Base-by-base conservation (phyloP, 1,139 yeast species). In the Saccharomycopsis hybrid region DNA sequence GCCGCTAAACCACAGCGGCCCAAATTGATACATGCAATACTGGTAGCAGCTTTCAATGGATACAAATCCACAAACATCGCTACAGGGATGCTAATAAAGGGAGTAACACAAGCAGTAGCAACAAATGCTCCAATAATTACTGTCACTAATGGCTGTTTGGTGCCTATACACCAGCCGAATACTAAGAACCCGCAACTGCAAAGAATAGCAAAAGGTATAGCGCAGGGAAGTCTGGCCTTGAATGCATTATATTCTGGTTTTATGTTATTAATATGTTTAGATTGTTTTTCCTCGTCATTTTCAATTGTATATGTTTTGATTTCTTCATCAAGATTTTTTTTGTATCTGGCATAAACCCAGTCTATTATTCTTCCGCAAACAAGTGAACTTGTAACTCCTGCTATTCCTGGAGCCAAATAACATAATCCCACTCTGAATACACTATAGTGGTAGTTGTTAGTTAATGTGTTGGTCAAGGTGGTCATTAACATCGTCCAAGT, bases 401-500 rank as follows among this genome's bases (percentile, higher is more conserved):
- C 82, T n/a, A 73, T 48, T 2, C 86, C 85, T 0, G 80, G 74
- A 1, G 83, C 77, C 42, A 80, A 62, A 58, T 73, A 86, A 43
- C 86, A 78, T 30, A 80, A 61, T 1, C 94, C 95, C 43, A 85
- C 72, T 36, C 76, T 70, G 24, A 77, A 66, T 1, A 80, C 75
- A 2, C 71, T 56, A 54, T 77, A 76, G 3, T 70, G 68, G 56
- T 85, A 85, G 5, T 65, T 55, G 5, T 65, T 61, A 7, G 76
- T 64, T 30, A 85, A 63, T 4, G 74, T 65, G 0, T 84, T 74
- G 0, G 90, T 75, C 51, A 83, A 64, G 0, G 87, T 74, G 0
- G 94, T 83, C 52, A 82, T 71, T 37, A 78, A 71, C 66, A 82
- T 73, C n/a, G 82, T 77, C 89, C 90, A 85, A 2, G 77, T 66